These are phyloP conservation scores for Sporisorium iseilematis-ciliati DNA, from an alignment of 1,284 basidiomycete species.

Conservation along the genomic window DNA sequence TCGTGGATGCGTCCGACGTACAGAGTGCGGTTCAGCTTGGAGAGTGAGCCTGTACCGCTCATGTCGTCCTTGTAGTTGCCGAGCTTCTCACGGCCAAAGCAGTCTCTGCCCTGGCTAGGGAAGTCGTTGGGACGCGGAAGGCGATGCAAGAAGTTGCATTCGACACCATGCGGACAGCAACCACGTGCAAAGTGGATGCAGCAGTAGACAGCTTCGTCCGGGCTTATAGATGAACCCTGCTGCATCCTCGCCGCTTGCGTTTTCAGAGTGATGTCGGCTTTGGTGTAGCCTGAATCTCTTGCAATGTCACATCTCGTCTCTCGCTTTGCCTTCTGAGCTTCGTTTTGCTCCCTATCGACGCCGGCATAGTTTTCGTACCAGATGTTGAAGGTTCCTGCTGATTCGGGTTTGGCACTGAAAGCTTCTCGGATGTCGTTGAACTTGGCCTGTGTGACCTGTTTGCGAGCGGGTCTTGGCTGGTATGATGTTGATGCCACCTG, in stretches of 20 bases:
- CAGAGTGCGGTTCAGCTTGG: conserved; percentile 90
- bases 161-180: conserved; percentile 94
- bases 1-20: conserved; percentile 87
- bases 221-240: conserved; percentile 20
- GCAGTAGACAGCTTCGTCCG: conserved; percentile 83
- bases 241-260: conserved; percentile 33
- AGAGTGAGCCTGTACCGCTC: conserved; percentile 98
- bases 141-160: conserved; percentile 93
- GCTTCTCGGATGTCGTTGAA: conserved; percentile 62
- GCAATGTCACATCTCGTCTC: conserved; percentile 90
- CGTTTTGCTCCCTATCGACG: conserved; percentile 71
- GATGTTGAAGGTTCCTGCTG: conserved; percentile 76
- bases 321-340: conserved; percentile 82
- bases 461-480: conserved; percentile 60
- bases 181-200: conserved; percentile 97
- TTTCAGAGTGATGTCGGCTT: conserved; percentile 53
- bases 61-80: conserved; percentile 98
- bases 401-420: conserved; percentile 53
- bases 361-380: conserved; percentile 99
- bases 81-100: conserved; percentile 97
- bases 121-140: conserved; percentile 77
- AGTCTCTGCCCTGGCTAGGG: conserved; percentile 92
- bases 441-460: conserved; percentile 62
- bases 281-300: conserved; percentile 88
- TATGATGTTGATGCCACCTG: conserved; percentile 49